Percentiles rank a stretch among this genome's conserved stretches.
phyloP scores from a whole-genome alignment of 495 filamentous ascomycete species.

The Choiromyces venosus region DNA sequence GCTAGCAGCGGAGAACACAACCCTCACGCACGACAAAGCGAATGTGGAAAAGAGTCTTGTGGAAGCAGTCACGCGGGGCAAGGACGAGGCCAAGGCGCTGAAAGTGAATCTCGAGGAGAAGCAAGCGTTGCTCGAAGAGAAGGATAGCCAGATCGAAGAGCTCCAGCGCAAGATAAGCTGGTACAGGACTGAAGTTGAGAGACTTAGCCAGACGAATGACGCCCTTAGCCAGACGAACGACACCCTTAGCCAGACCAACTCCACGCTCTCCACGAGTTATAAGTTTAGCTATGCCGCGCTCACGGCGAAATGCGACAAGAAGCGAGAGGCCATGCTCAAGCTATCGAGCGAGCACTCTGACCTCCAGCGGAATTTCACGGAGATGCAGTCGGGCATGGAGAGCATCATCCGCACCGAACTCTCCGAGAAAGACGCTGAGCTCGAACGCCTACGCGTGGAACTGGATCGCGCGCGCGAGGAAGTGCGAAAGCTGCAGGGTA shows the following conservation, averaged over 20 bases:
- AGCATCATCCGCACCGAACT: constrained; percentile 57
- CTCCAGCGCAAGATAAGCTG: constrained; percentile 69
- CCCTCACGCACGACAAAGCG: constrained; percentile 36
- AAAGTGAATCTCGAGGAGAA: constrained; percentile 24
- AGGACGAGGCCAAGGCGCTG: constrained; percentile 17
- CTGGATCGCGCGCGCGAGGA: constrained; percentile 71
- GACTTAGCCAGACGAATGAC: constrained; percentile 69
- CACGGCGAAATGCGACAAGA: constrained; percentile 57
- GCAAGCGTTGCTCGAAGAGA: constrained; percentile 49
- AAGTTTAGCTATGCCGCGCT: constrained; percentile 57
- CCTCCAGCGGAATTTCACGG: constrained; percentile 27
- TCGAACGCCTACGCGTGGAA: constrained; percentile 68
- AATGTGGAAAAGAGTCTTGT: constrained; percentile 37
- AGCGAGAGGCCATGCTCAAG: constrained; percentile 58
- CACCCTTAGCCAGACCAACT: constrained; percentile 64
- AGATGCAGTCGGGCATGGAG: constrained; percentile 60
- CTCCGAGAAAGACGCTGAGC: constrained; percentile 69
- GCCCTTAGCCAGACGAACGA: constrained; percentile 74
- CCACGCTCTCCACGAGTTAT: constrained; percentile 57
- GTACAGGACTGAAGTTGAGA: constrained; percentile 69
- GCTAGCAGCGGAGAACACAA: constrained; percentile 37
- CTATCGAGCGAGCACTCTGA: constrained; percentile 49
- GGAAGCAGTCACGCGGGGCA: constrained; percentile 25
- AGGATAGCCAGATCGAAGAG: constrained; percentile 73
- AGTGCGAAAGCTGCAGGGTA: constrained; percentile 72